Base-by-base conservation (phyloP, 2,329 filamentous ascomycete genomes). In the Trichoderma gracile region DNA sequence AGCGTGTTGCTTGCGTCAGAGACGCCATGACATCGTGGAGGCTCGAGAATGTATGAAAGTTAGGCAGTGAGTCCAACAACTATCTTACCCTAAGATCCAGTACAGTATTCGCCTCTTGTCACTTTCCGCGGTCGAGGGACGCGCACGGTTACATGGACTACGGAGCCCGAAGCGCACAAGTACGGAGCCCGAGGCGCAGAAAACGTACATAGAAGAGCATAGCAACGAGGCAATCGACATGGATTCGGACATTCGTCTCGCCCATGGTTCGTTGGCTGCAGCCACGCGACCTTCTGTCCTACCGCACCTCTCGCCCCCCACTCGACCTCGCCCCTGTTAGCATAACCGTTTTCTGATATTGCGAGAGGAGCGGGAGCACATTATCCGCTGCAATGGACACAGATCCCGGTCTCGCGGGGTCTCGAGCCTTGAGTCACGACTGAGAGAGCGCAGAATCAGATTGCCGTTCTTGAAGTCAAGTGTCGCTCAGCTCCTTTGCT, bases 371-470 rank as follows among this genome's bases (percentile, higher is more conserved):
- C 68, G 80, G 25, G 68, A 76, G 38, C 27, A 52, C 25, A 23
- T 15, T 55, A 67, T 75, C 7, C 68, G 69, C 10, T 80, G 80
- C 69, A 80, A 80, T 63, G 67, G 75, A n/a, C 66, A 77, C 78
- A 19, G n/a, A 33, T 33, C 9, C 27, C 1, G 78, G 78, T 0
- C 79, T 77, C 43, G 78, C 77, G 2, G 78, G 78, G 4, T 77
- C 76, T 42, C 60, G 80, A 7, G 77, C 78, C 3, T 79, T 77
- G 78, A 10, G 47, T 17, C 43, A 45, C 15, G 21, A 7, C 23
- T 15, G n/a, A 43, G 40, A 45, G 54, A 43, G 40, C 30, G 54
- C 21, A 55, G 33, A 42, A 1, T 30, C 52, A 25, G 19, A n/a
- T 54, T 40, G 9, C 30, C 19, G 14, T 17, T 19, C 19, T 40